Evolutionary conservation across 2,329 filamentous ascomycete species (phyloP).

Genomic region (Fusarium verrucosum): DNA sequence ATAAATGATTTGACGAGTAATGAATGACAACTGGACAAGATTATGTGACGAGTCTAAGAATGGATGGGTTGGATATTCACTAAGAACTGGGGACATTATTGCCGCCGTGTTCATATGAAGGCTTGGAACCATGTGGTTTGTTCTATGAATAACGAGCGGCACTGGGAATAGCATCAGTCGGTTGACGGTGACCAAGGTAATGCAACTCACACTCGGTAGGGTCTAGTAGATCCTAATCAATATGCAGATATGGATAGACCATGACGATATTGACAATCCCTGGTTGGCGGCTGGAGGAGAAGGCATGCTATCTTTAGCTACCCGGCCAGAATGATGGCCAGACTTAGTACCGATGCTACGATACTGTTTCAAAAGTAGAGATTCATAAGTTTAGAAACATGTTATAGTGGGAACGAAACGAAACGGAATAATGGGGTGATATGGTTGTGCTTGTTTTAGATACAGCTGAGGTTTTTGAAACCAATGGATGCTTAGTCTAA

Average conservation of each 20-base stretch:
- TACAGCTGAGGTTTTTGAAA: background rate
- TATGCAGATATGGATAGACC: background rate
- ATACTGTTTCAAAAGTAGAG: constrained; percentile 2
- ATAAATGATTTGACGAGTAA: constrained; percentile 1
- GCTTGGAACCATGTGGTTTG: background rate
- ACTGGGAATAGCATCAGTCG: background rate
- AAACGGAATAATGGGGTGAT: constrained; percentile 1
- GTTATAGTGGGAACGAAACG: background rate
- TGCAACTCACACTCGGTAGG: background rate
- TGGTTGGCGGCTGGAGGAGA: background rate
- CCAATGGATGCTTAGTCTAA: background rate
- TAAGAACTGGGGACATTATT: too few species aligned
- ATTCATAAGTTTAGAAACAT: constrained; percentile 8
- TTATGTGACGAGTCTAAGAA: background rate
- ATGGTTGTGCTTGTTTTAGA: background rate
- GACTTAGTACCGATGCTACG: constrained; percentile 1
- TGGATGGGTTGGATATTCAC: too few species aligned
- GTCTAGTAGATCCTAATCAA: background rate
- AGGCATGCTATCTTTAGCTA: constrained; percentile 36
- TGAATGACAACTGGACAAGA: background rate
- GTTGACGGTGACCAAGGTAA: background rate
- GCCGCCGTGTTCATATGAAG: background rate
- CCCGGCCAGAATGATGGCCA: constrained; percentile 1
- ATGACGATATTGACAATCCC: background rate
- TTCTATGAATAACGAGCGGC: constrained; percentile 11